A percentile compares a stretch with the other conserved stretches of the same genome.
These are phyloP conservation scores for Aegilops sharonensis DNA, from an alignment of 176 grass and related monocot species.

Conservation along the genomic window DNA sequence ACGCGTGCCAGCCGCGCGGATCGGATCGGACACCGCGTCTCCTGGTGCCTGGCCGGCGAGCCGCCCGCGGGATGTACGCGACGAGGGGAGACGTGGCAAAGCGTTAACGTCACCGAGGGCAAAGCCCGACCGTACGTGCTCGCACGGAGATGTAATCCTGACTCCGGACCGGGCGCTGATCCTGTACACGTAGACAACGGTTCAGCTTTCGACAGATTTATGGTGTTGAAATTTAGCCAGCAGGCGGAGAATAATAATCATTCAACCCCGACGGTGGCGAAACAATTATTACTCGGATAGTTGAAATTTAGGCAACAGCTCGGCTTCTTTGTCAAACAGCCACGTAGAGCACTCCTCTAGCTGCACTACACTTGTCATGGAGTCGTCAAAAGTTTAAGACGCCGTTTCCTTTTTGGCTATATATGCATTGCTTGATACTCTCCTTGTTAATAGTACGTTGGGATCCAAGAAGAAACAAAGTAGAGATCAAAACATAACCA, in stretches of 20 bases:
- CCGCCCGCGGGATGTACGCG: constrained; percentile 29
- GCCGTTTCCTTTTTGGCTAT: not conserved
- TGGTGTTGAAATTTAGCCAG: not conserved
- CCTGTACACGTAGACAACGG: not conserved
- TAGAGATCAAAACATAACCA: not conserved
- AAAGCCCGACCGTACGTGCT: not conserved
- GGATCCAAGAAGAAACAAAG: not conserved
- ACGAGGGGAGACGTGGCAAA: not conserved
- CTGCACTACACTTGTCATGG: not conserved
- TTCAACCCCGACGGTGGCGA: not conserved
- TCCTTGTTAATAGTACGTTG: not conserved
- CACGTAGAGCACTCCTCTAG: too few species aligned
- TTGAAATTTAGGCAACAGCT: too few species aligned
- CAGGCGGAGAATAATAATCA: not conserved
- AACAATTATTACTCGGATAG: not conserved
- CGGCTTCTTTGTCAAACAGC: too few species aligned
- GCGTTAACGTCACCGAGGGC: not conserved
- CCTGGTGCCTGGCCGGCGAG: not conserved
- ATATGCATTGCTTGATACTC: not conserved
- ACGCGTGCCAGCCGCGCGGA: constrained; percentile 1
- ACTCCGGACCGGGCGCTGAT: not conserved
- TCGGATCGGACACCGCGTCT: not conserved
- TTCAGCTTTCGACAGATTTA: not conserved
- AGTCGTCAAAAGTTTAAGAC: not conserved
- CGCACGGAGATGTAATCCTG: not conserved